Percentiles rank a stretch among this genome's conserved stretches.
phyloP scores from a whole-genome alignment of 176 grass and related monocot genomes.

The Metroxylon sagu region DNA sequence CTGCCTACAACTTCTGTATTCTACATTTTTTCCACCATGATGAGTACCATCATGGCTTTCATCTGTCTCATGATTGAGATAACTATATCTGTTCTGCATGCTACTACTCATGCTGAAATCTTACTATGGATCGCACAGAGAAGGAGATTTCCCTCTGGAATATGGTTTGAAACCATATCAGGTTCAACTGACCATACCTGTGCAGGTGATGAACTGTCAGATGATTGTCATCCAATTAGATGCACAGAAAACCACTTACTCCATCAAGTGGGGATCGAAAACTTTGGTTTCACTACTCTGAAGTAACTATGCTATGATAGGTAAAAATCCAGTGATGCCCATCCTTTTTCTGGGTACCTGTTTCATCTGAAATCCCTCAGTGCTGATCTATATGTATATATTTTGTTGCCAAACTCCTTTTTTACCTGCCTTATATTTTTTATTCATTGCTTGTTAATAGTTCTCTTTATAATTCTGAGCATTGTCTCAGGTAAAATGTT shows the following conservation, averaged over 20 bases:
- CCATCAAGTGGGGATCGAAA: slow-evolving; percentile 11
- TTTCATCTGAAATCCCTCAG: no score
- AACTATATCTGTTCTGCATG: slow-evolving; percentile 53
- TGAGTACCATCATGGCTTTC: slow-evolving; percentile 49
- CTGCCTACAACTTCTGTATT: slow-evolving; percentile 79
- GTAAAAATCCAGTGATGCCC: no score
- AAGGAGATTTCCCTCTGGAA: slow-evolving; percentile 73
- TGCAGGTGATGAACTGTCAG: slow-evolving; percentile 4
- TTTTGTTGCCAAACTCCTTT: no score
- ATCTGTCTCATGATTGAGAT: slow-evolving; percentile 51
- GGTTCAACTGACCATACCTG: slow-evolving; percentile 14
- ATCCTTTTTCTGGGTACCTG: no score
- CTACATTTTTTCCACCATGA: slow-evolving; percentile 87
- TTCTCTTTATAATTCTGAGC: no score
- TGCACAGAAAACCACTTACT: slow-evolving; percentile 15
- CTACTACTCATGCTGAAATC: slow-evolving; percentile 57
- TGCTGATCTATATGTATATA: no score
- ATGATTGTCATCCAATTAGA: slow-evolving; percentile 9
- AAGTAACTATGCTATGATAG: no score
- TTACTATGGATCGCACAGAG: slow-evolving; percentile 47
- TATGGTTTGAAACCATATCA: slow-evolving; percentile 48
- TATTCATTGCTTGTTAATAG: no score
- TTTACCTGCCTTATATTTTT: no score
- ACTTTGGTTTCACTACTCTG: no score
- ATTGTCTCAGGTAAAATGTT: no score